Conservation (phyloP, 1,284 basidiomycete genomes). For the Apiotrichum porosum region DNA sequence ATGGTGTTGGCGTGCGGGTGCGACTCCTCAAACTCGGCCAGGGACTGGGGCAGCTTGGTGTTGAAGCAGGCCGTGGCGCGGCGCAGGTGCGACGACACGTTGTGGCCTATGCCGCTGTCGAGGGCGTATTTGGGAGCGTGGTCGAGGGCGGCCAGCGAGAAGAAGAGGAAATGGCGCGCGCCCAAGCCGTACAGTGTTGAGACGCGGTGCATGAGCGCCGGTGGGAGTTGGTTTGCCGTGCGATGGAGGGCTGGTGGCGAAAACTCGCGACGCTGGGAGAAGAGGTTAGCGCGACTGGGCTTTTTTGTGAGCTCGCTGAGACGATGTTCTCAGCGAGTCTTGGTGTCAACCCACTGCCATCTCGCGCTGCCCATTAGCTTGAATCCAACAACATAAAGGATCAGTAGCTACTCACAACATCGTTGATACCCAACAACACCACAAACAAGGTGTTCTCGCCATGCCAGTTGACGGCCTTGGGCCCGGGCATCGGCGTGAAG, state of each 20-base stretch:
- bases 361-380: not conserved
- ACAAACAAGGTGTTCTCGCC: conserved; percentile 19
- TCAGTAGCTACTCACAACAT: conserved; percentile 22
- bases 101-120: conserved; percentile 1
- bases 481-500: conserved; percentile 20
- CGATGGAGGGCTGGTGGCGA: not conserved
- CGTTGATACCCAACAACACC: conserved; percentile 23
- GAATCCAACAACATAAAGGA: no score
- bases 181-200: not conserved
- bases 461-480: conserved; percentile 17
- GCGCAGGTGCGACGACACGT: not conserved
- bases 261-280: conserved; percentile 4
- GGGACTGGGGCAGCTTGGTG: not conserved
- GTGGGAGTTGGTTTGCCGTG: not conserved
- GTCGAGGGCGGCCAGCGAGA: not conserved
- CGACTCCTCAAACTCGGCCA: not conserved
- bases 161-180: conserved; percentile 1
- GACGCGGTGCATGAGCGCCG: not conserved
- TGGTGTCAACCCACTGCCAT: no score
- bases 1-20: not conserved
- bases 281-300: no score
- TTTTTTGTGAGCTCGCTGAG: no score
- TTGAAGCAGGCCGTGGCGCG: not conserved
- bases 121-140: conserved; percentile 1
- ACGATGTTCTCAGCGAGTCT: no score